Evolutionary conservation across 495 filamentous ascomycete species (phyloP).

Genomic region (Gamarada debralockiae): DNA sequence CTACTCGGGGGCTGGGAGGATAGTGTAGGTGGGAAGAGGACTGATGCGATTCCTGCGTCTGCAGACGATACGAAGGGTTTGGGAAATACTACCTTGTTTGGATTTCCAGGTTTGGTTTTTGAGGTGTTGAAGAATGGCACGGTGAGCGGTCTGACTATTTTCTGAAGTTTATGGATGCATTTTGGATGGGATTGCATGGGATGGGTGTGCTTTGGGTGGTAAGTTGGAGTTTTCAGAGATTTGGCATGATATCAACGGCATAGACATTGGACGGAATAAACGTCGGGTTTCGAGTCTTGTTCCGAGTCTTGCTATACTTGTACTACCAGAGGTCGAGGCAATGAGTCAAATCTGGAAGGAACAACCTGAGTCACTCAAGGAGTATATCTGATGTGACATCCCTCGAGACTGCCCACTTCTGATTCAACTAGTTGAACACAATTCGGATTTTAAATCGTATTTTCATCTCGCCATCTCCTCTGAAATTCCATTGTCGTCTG

Average conservation of each 20-base stretch:
- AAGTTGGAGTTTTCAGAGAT: background rate
- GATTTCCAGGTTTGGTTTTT: slow-evolving; percentile 90
- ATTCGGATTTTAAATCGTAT: too few species aligned
- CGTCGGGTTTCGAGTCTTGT: too few species aligned
- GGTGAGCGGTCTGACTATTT: slow-evolving; percentile 87
- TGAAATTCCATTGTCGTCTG: too few species aligned
- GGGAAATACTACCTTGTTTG: slow-evolving; percentile 83
- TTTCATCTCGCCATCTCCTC: too few species aligned
- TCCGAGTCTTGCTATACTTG: background rate
- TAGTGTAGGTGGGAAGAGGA: slow-evolving; percentile 39
- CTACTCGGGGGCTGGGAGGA: slow-evolving; percentile 90
- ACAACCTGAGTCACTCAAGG: too few species aligned
- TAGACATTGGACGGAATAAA: too few species aligned
- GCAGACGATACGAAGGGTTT: slow-evolving; percentile 53
- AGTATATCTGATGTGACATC: too few species aligned
- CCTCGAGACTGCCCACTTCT: too few species aligned
- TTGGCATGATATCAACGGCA: background rate
- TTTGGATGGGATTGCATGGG: slow-evolving; percentile 2
- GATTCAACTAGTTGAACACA: too few species aligned
- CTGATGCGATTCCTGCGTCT: slow-evolving; percentile 31
- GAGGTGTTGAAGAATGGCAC: slow-evolving; percentile 92
- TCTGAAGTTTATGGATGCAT: slow-evolving; percentile 36
- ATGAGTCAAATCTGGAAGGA: too few species aligned
- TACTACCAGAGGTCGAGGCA: background rate
- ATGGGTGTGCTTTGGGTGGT: background rate